These are phyloP conservation scores for Phialemoniopsis sp. DNA, from an alignment of 2,329 filamentous ascomycete genomes.

Conservation along the genomic window DNA sequence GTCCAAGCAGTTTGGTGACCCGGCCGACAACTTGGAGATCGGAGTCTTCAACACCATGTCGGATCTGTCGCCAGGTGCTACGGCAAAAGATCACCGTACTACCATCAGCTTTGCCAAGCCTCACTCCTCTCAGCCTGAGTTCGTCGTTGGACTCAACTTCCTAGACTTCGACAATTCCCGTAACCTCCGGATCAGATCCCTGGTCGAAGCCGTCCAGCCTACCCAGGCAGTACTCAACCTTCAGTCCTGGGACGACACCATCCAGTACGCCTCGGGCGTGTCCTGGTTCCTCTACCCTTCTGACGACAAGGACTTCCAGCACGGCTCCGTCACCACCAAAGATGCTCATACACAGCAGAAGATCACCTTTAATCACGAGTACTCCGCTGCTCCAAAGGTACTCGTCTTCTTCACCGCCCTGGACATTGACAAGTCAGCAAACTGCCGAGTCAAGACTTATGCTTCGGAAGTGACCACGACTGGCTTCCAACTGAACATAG, in stretches of 20 bases:
- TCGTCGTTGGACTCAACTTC: background rate
- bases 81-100: background rate
- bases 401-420: background rate
- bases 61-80: background rate
- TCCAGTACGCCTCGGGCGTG: background rate
- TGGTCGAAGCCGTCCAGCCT: background rate
- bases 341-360: background rate
- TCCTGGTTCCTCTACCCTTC: background rate
- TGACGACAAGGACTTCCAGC: background rate
- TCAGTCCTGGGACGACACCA: no score
- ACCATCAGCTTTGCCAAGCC: background rate
- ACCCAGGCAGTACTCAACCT: no score
- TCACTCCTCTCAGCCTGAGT: background rate
- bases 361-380: background rate
- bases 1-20: background rate
- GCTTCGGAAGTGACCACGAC: background rate
- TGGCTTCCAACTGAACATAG: background rate
- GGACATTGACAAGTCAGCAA: background rate
- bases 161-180: background rate
- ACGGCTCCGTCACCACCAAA: background rate
- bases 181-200: background rate
- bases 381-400: background rate
- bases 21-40: background rate
- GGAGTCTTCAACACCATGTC: slow-evolving; percentile 10
- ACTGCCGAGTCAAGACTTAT: background rate